These are phyloP conservation scores for Epichloe hybrida DNA, from an alignment of 2,329 filamentous ascomycete genomes.

Conservation along the genomic window DNA sequence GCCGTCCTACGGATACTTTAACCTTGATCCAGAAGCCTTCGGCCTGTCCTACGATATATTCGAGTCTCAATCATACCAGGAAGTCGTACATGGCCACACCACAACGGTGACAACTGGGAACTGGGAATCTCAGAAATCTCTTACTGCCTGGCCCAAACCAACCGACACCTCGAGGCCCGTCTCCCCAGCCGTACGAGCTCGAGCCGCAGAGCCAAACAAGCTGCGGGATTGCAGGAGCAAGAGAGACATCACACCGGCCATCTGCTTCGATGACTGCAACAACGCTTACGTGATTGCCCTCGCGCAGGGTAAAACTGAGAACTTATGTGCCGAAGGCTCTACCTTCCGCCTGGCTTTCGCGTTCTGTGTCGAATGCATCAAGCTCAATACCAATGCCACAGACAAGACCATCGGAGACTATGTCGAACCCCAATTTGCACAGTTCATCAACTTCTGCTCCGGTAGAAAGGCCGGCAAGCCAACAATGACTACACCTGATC, in stretches of 20 bases:
- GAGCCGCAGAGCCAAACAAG: background rate
- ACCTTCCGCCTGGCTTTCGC: slow-evolving; percentile 24
- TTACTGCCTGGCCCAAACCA: slow-evolving; percentile 21
- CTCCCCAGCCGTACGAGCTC: background rate
- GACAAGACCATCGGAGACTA: slow-evolving; percentile 21
- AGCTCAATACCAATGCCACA: slow-evolving; percentile 9
- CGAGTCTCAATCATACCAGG: slow-evolving; percentile 26
- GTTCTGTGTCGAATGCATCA: slow-evolving; percentile 31
- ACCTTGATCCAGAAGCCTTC: slow-evolving; percentile 47
- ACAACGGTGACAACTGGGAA: slow-evolving; percentile 40
- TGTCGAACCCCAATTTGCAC: slow-evolving; percentile 24
- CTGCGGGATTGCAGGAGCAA: slow-evolving; percentile 16
- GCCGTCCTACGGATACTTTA: slow-evolving; percentile 42
- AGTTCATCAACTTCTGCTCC: slow-evolving; percentile 34
- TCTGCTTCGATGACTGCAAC: slow-evolving; percentile 43
- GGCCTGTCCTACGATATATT: slow-evolving; percentile 52
- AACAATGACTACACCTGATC: slow-evolving; percentile 5
- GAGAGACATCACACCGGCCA: slow-evolving; percentile 28
- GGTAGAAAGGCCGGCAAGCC: slow-evolving; percentile 10
- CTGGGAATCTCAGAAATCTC: slow-evolving; percentile 36
- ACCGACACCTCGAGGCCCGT: background rate
- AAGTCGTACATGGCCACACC: slow-evolving; percentile 21
- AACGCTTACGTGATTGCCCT: slow-evolving; percentile 37
- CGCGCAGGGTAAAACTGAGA: slow-evolving; percentile 29
- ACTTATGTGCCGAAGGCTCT: slow-evolving; percentile 31